These are phyloP conservation scores for Incumbomyces delicatus DNA, from an alignment of 2,329 filamentous ascomycete species.

Conservation along the genomic window DNA sequence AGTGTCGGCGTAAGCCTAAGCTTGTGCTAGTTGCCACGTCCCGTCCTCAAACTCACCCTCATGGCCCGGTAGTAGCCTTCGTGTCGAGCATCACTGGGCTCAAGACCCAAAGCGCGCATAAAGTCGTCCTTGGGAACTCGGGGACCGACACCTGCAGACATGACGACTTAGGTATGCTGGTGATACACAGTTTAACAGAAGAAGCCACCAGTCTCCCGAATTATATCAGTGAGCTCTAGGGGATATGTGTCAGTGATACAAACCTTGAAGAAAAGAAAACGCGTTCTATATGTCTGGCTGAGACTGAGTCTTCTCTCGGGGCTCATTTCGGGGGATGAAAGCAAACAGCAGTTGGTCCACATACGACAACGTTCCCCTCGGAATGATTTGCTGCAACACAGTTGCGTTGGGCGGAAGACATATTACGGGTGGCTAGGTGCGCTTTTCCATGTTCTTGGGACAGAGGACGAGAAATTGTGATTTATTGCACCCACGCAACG, in stretches of 20 bases:
- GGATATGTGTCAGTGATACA: slow-evolving; percentile 2
- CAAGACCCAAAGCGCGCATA: slow-evolving; percentile 34
- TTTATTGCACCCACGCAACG: neutral
- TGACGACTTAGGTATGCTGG: slow-evolving; percentile 14
- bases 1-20: neutral
- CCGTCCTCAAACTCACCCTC: slow-evolving; percentile 27
- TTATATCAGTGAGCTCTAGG: neutral
- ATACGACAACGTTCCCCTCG: slow-evolving; percentile 2
- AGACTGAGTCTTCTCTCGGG: neutral
- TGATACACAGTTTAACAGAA: slow-evolving; percentile 8
- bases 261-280: neutral
- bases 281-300: slow-evolving; percentile 2
- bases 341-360: slow-evolving; percentile 6
- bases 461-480: neutral
- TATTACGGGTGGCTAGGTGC: neutral
- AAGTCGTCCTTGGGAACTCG: slow-evolving; percentile 38
- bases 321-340: neutral
- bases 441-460: slow-evolving; percentile 1
- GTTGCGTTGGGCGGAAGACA: slow-evolving; percentile 1
- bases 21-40: neutral
- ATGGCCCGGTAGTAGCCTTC: slow-evolving; percentile 37
- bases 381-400: slow-evolving; percentile 6
- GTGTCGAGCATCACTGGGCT: slow-evolving; percentile 32
- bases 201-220: too few relatives aligned
- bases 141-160: slow-evolving; percentile 27